phyloP scores from a whole-genome alignment of 805 yeast species.

The Candida manassasensis region DNA sequence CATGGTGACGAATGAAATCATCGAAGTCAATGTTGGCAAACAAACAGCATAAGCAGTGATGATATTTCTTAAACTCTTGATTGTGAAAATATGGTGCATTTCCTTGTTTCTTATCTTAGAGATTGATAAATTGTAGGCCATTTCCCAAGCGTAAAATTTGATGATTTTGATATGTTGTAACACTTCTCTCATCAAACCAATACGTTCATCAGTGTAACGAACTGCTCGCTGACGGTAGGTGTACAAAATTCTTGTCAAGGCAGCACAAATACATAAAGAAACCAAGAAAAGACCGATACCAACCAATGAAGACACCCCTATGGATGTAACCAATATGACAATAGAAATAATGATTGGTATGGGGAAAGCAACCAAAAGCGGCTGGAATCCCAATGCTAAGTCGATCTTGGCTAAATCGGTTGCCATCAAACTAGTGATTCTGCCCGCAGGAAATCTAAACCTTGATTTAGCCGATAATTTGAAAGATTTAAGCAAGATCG shows the following conservation, averaged over 20 bases:
- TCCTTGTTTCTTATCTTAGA: slow-evolving; percentile 34
- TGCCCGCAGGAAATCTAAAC: slow-evolving; percentile 33
- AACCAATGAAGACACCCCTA: slow-evolving; percentile 37
- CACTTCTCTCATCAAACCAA: slow-evolving; percentile 40
- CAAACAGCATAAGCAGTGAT: slow-evolving; percentile 42
- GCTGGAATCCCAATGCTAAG: slow-evolving; percentile 41
- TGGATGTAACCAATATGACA: slow-evolving; percentile 27
- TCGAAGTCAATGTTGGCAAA: slow-evolving; percentile 39
- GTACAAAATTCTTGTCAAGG: slow-evolving; percentile 31
- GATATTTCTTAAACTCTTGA: slow-evolving; percentile 38
- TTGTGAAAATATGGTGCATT: slow-evolving; percentile 37
- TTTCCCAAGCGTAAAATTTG: slow-evolving; percentile 45
- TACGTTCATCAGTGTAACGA: slow-evolving; percentile 37
- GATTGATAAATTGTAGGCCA: slow-evolving; percentile 35
- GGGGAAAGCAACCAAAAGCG: slow-evolving; percentile 38
- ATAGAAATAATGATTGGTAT: slow-evolving; percentile 38
- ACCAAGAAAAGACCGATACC: slow-evolving; percentile 39
- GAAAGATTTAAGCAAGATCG: slow-evolving; percentile 36
- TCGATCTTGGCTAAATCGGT: slow-evolving; percentile 43
- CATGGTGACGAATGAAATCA: slow-evolving; percentile 42
- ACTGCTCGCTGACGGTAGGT: slow-evolving; percentile 31
- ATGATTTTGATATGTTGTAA: slow-evolving; percentile 38
- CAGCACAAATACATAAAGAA: slow-evolving; percentile 30
- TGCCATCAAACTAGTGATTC: slow-evolving; percentile 37
- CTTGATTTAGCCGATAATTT: slow-evolving; percentile 29